Base-by-base conservation (phyloP, 495 filamentous ascomycete species). In the Neurospora sp. region DNA sequence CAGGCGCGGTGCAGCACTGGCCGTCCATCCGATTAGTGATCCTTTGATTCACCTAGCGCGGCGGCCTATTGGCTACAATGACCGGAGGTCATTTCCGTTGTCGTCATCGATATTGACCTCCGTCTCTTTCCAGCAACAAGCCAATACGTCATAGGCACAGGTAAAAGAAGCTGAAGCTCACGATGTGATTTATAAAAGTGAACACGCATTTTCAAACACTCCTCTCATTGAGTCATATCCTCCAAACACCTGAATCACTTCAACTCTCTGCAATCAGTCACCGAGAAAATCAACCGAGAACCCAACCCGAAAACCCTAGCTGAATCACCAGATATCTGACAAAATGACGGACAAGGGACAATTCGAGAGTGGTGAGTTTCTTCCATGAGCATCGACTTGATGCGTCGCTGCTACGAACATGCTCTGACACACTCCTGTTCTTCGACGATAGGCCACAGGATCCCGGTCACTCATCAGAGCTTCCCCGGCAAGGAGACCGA, bases 401-500 rank as follows among this genome's bases (percentile, higher is more conserved):
- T 66, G 14, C 27, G 27, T 62, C 35, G 35, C 41, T 5, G 8
- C 9, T 23, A 23, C 23, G 11, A 46, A 66, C 16, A 37, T 27
- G 6, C 27, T 54, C 40, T 37, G n/a, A 31, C 23, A 27, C 12
- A 46, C 11, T 14, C 62, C 0, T 37, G 1, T 46, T 59, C 1
- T 59, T 59, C n/a, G 42, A 71, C 37, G 42, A 70, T 69, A 94
- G 92, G 92, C 54, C 89, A 93, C 79, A 77, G 89, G 73, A 82
- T 91, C 72, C 92, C 91, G 4, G 86, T 94, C 71, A 87, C 91
- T 69, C 85, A 91, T 74, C 90, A 93, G 75, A 78, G 84, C 3
- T 86, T 88, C 71, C 93, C 93, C 2, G 92, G 93, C 5, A 82
- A 88, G 54, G 90, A 97, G 78, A 77, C 81, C 44, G 84, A 92